Conservation (phyloP, 805 yeast species). For the Kluyveromyces siamensis region DNA sequence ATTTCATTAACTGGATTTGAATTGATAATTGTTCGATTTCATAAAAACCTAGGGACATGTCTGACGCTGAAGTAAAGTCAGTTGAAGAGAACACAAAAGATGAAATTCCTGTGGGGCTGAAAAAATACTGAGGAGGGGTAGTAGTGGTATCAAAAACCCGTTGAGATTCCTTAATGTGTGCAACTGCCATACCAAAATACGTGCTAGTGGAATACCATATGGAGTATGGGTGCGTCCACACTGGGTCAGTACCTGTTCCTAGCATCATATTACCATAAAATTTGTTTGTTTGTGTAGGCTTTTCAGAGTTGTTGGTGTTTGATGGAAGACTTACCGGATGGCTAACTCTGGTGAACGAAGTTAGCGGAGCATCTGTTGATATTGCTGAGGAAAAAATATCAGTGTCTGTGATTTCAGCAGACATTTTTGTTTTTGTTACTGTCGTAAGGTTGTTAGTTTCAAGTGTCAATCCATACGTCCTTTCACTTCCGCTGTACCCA, state of each 20-base stretch:
- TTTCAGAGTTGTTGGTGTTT: conserved; percentile 9
- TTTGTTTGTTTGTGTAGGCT: conserved; percentile 65
- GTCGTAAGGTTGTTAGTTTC: neutral
- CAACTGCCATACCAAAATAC: conserved; percentile 53
- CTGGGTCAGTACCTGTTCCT: conserved; percentile 56
- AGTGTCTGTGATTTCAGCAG: conserved; percentile 1
- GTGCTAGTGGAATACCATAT: conserved; percentile 53
- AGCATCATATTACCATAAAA: conserved; percentile 67
- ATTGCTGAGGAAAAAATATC: conserved; percentile 24
- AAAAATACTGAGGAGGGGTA: conserved; percentile 49
- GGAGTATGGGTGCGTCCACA: conserved; percentile 79
- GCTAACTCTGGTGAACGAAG: conserved; percentile 36
- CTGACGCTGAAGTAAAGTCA: conserved; percentile 28
- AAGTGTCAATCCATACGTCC: neutral
- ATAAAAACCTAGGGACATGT: conserved; percentile 20
- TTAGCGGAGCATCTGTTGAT: conserved; percentile 34
- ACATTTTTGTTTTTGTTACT: conserved; percentile 2
- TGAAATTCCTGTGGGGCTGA: conserved; percentile 58
- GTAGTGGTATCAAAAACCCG: conserved; percentile 57
- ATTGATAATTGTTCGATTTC: conserved; percentile 30
- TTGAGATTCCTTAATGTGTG: conserved; percentile 51
- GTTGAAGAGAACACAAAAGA: conserved; percentile 44
- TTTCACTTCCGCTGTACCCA: neutral
- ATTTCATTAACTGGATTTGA: conserved; percentile 21
- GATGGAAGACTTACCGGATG: conserved; percentile 24